A percentile compares a stretch with the other conserved stretches of the same genome.
These are phyloP conservation scores for Melaleuca quinquenervia DNA, from an alignment of 345 rosid genomes.

Conservation along the genomic window DNA sequence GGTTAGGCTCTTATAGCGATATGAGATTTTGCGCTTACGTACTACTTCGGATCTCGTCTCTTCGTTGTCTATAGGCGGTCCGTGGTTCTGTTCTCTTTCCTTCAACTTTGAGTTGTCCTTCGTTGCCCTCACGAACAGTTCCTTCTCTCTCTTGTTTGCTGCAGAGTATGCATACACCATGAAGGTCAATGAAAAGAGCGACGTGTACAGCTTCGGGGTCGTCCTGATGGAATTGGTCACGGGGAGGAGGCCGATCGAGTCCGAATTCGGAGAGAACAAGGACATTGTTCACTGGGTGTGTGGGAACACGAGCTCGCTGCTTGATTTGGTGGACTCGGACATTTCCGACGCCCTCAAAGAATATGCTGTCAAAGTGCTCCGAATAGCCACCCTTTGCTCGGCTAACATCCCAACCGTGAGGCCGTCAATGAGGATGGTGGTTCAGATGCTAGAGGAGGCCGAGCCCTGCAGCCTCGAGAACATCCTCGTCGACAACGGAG, in stretches of 20 bases:
- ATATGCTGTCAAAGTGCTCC: slow-evolving; percentile 45
- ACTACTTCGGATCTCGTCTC: neutral
- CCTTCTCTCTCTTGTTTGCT: neutral
- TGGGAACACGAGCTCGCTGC: slow-evolving; percentile 18
- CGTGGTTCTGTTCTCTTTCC: neutral
- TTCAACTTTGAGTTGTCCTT: neutral
- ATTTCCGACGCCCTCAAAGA: slow-evolving; percentile 32
- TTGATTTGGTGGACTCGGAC: slow-evolving; percentile 32
- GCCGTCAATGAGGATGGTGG: slow-evolving; percentile 73
- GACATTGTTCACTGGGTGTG: slow-evolving; percentile 63
- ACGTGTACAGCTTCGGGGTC: slow-evolving; percentile 84
- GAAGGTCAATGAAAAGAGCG: slow-evolving; percentile 61
- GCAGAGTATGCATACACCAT: slow-evolving; percentile 65
- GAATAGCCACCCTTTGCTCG: slow-evolving; percentile 57
- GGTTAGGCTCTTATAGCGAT: neutral
- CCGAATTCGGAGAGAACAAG: slow-evolving; percentile 52
- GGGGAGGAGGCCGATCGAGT: slow-evolving; percentile 59
- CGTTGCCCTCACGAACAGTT: neutral
- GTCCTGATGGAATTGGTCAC: slow-evolving; percentile 80
- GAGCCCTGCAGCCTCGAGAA: slow-evolving; percentile 20
- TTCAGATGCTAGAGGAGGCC: slow-evolving; percentile 70
- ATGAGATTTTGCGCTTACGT: neutral
- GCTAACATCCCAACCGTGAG: slow-evolving; percentile 43
- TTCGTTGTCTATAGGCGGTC: neutral
- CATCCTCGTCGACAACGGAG: slow-evolving; percentile 6